Base-by-base conservation (phyloP, 2,329 filamentous ascomycete genomes). In the Chaetomium strumarium region DNA sequence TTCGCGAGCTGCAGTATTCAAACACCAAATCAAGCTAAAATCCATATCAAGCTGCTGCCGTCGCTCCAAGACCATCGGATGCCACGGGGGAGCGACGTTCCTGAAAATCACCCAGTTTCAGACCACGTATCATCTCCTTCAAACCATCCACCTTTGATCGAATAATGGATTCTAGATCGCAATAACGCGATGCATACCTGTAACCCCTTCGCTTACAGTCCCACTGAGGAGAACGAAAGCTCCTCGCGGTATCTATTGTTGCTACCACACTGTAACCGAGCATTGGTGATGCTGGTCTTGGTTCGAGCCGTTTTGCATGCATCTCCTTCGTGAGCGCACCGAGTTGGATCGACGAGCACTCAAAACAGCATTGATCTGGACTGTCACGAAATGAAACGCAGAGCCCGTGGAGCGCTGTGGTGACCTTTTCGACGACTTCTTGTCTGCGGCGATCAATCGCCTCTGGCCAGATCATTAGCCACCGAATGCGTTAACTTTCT, bases 271-370 rank as follows among this genome's bases (percentile, higher is more conserved):
- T 20, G 29, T 48, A 30, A 34, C 46, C 37, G n/a, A 48, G 37
- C 10, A 48, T 10, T 33, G 46, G 46, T 10, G 4, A 19, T 48
- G 31, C 24, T 48, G 46, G 46, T 16, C 20, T 48, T 12, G 37
- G 46, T 6, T 47, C 45, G 13, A 47, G 36, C 20, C 34, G 19
- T 39, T 39, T 39, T 16, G 45, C 14, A 17, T 14, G 34, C 36
- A 47, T 47, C 30, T 47, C 20, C 34, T 47, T 47, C 16, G 17
- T 30, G 17, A 47, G 45, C 14, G 37, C 46, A 40, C 46, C 46
- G 24, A 48, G 46, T 40, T 34, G 24, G 11, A 41, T 40, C 36
- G 46, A 31, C 20, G 36, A 33, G 24, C 46, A 48, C 46, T 48
- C 46, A 41, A 41, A 48, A 2, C 20, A 41, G 29, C 36, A 48